Conservation (phyloP, 352 stramenopile species). For the Phytophthora cryptogea region DNA sequence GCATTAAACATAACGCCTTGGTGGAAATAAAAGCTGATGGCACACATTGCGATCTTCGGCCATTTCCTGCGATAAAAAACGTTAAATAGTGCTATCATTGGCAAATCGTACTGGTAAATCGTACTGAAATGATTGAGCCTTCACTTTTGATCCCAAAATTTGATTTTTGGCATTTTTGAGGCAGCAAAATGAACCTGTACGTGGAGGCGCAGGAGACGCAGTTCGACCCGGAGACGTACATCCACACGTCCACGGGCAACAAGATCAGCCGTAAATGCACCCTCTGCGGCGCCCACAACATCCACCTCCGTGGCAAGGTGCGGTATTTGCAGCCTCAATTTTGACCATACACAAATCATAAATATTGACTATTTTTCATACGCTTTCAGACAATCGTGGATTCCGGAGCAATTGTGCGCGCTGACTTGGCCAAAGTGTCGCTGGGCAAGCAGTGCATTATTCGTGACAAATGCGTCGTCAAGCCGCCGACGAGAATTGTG, state of each 20-base stretch:
- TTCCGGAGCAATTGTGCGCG: constrained; percentile 70
- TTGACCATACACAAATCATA: background rate
- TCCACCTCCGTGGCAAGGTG: constrained; percentile 77
- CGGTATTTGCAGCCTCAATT: background rate
- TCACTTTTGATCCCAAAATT: background rate
- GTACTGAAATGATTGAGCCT: background rate
- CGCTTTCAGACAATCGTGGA: constrained; percentile 68
- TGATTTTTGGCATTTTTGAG: background rate
- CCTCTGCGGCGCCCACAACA: constrained; percentile 69
- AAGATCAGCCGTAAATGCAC: constrained; percentile 74
- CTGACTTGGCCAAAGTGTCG: constrained; percentile 83
- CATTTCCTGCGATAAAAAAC: no score
- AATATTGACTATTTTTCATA: constrained; percentile 1
- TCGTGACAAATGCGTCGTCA: constrained; percentile 67
- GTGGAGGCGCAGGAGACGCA: constrained; percentile 53
- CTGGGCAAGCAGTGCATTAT: constrained; percentile 86
- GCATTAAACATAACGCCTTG: no score
- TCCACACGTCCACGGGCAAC: constrained; percentile 71
- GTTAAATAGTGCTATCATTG: no score
- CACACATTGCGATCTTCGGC: no score
- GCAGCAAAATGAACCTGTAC: constrained; percentile 53
- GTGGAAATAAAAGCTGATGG: no score
- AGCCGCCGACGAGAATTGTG: constrained; percentile 66
- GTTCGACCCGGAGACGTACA: constrained; percentile 66
- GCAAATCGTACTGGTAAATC: no score